These are phyloP conservation scores for Herpotrichia juniperi DNA, from an alignment of 2,329 filamentous ascomycete genomes.

Conservation along the genomic window DNA sequence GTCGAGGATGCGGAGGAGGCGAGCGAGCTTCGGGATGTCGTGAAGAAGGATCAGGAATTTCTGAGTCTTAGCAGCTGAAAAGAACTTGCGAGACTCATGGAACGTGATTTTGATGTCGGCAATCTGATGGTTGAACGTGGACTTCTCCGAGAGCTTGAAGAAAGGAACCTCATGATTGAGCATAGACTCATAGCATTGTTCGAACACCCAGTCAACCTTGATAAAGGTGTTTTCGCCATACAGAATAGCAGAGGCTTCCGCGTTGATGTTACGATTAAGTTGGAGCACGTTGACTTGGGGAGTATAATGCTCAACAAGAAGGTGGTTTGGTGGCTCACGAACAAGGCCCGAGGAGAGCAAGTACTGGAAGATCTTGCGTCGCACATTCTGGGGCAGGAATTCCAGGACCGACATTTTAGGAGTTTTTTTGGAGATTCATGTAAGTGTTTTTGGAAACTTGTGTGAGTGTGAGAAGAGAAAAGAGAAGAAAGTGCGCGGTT, in stretches of 20 bases:
- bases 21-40: conserved; percentile 10
- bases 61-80: not conserved
- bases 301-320: conserved; percentile 5
- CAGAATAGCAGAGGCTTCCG: conserved; percentile 1
- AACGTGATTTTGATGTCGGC: conserved; percentile 4
- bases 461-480: too few species aligned
- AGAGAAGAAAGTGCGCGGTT: too few species aligned
- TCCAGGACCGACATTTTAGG: conserved; percentile 3
- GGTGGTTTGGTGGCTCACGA: conserved; percentile 6
- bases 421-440: too few species aligned
- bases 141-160: too few species aligned
- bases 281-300: conserved; percentile 3
- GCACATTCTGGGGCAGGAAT: not conserved
- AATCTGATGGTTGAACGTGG: not conserved
- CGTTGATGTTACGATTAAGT: not conserved
- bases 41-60: conserved; percentile 5
- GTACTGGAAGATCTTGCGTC: conserved; percentile 3
- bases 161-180: conserved; percentile 7
- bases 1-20: conserved; percentile 7
- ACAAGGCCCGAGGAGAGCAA: conserved; percentile 4
- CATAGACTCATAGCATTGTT: not conserved
- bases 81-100: not conserved
- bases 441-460: too few species aligned
- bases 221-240: conserved; percentile 2
- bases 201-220: not conserved